These are phyloP conservation scores for Aspergillus alliaceus DNA, from an alignment of 2,329 filamentous ascomycete genomes.

Conservation along the genomic window DNA sequence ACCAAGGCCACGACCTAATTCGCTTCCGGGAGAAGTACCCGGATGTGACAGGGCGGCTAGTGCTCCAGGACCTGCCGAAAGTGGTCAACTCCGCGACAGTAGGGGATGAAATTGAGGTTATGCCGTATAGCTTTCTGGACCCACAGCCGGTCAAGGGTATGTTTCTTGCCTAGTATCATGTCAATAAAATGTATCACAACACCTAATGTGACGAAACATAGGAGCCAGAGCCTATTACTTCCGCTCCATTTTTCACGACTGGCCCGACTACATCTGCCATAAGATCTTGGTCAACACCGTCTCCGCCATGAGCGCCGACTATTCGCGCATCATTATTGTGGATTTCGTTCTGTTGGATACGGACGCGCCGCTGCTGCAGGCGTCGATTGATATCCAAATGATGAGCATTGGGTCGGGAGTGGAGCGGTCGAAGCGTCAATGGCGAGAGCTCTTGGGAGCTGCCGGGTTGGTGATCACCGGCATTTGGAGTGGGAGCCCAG, in stretches of 20 bases:
- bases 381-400: constrained; percentile 39
- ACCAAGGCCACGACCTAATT: constrained; percentile 40
- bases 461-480: constrained; percentile 31
- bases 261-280: constrained; percentile 35
- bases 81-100: constrained; percentile 16
- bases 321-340: constrained; percentile 36
- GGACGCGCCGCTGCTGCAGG: constrained; percentile 26
- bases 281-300: constrained; percentile 33
- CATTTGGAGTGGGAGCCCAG: constrained; percentile 27
- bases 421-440: constrained; percentile 35
- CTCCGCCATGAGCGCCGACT: constrained; percentile 29
- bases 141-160: constrained; percentile 32
- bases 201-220: constrained; percentile 2
- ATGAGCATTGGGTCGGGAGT: constrained; percentile 37
- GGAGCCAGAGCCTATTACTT: constrained; percentile 39
- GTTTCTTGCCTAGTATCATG: not conserved
- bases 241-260: constrained; percentile 40
- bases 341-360: constrained; percentile 37
- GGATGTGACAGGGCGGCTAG: constrained; percentile 32
- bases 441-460: constrained; percentile 27
- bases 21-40: constrained; percentile 32
- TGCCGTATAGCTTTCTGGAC: constrained; percentile 36
- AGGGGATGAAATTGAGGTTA: constrained; percentile 25
- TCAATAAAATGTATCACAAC: not conserved
- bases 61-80: constrained; percentile 43